These are phyloP conservation scores for Neofusicoccum umdonicola DNA, from an alignment of 2,329 filamentous ascomycete species.

Conservation along the genomic window DNA sequence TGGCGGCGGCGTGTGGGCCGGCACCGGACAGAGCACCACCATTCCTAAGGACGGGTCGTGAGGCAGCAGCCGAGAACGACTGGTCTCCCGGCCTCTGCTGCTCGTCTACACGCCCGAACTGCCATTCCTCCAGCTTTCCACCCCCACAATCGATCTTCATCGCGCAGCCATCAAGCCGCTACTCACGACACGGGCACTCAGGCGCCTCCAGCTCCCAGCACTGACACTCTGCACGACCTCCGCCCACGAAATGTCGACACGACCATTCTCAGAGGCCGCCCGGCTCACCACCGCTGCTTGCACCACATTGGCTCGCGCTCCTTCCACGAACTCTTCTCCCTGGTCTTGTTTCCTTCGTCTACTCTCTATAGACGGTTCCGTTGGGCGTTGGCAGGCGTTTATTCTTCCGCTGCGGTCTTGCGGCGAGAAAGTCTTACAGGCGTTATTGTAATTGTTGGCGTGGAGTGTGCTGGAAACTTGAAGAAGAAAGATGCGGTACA, in stretches of 20 bases:
- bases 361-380: background rate
- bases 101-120: background rate
- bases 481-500: slow-evolving; percentile 6
- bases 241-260: background rate
- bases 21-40: slow-evolving; percentile 36
- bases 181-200: slow-evolving; percentile 1
- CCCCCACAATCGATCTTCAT: slow-evolving; percentile 6
- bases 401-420: slow-evolving; percentile 3
- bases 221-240: background rate
- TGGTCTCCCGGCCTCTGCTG: background rate
- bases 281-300: background rate
- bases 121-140: slow-evolving; percentile 1
- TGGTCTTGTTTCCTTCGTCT: background rate
- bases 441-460: background rate
- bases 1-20: slow-evolving; percentile 47
- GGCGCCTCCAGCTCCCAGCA: slow-evolving; percentile 8
- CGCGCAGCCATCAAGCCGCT: background rate
- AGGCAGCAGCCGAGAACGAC: background rate
- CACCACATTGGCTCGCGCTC: background rate
- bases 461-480: background rate
- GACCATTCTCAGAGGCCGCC: background rate
- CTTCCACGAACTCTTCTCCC: background rate
- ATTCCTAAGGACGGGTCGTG: slow-evolving; percentile 23
- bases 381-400: slow-evolving; percentile 13
- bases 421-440: background rate